Evolutionary conservation across 1,139 yeast species (phyloP).

Genomic region (Diutina ranongensis): DNA sequence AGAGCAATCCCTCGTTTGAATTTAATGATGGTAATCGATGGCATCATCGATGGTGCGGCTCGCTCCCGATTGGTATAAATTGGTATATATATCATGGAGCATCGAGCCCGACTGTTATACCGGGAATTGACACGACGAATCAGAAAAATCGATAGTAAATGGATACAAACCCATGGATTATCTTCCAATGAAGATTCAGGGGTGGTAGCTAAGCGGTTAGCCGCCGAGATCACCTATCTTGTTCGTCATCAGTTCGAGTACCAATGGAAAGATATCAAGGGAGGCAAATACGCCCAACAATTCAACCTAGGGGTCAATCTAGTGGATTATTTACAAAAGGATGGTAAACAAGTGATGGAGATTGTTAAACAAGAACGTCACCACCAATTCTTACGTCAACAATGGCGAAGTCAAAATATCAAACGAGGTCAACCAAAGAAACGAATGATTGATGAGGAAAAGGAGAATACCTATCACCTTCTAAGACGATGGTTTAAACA

Average conservation of each 20-base stretch:
- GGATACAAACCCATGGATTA: background rate
- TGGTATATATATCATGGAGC: background rate
- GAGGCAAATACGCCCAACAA: background rate
- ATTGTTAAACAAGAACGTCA: background rate
- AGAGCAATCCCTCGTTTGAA: constrained; percentile 34
- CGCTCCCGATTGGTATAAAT: background rate
- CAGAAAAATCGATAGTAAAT: background rate
- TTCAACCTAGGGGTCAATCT: background rate
- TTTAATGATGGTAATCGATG: constrained; percentile 23
- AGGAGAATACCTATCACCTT: background rate
- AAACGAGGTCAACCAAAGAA: background rate
- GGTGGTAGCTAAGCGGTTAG: background rate
- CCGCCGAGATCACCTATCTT: constrained; percentile 1
- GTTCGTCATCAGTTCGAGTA: background rate
- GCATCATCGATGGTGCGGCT: background rate
- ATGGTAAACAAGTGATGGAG: background rate
- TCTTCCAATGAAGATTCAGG: background rate
- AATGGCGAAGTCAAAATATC: background rate
- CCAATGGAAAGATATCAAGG: background rate
- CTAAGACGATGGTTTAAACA: constrained; percentile 5
- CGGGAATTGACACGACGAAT: background rate
- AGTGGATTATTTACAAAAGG: background rate
- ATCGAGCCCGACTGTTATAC: background rate
- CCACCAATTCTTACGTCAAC: background rate
- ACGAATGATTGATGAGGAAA: background rate